A percentile compares a stretch with the other conserved stretches of the same genome.
Conservation (phyloP, 257 asterid species). For the Echites panduratus region DNA sequence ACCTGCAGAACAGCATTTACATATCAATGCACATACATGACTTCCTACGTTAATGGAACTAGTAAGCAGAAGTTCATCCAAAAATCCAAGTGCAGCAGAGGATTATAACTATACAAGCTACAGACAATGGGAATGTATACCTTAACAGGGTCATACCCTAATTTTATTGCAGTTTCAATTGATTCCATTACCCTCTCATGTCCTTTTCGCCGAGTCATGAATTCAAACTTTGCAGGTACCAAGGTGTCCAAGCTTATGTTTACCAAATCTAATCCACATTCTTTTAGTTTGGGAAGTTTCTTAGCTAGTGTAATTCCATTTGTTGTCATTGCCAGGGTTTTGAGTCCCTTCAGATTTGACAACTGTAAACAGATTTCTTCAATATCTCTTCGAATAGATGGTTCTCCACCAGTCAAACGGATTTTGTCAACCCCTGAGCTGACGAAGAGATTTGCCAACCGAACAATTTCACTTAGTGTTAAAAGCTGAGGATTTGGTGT, state of each 20-base stretch:
- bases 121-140: conserved; percentile 33
- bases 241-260: conserved; percentile 91
- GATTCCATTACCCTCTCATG: conserved; percentile 83
- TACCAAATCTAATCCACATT: conserved; percentile 69
- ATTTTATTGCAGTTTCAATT: conserved; percentile 63
- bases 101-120: conserved; percentile 5
- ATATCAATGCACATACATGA: background rate
- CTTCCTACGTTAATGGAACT: background rate
- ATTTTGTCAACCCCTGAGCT: conserved; percentile 84
- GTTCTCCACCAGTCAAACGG: conserved; percentile 97
- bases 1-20: conserved; percentile 38
- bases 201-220: conserved; percentile 90
- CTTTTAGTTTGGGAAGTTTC: conserved; percentile 74
- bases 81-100: background rate
- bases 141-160: conserved; percentile 89
- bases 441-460: conserved; percentile 68
- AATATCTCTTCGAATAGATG: conserved; percentile 73
- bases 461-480: conserved; percentile 64
- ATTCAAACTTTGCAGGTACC: conserved; percentile 92
- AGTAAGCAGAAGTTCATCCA: background rate
- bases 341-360: conserved; percentile 65
- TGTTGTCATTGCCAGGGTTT: conserved; percentile 83
- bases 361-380: conserved; percentile 74
- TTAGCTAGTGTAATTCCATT: conserved; percentile 73
- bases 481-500: conserved; percentile 64